phyloP scores from a whole-genome alignment of 2,329 filamentous ascomycete species.

The Geosmithia flava region DNA sequence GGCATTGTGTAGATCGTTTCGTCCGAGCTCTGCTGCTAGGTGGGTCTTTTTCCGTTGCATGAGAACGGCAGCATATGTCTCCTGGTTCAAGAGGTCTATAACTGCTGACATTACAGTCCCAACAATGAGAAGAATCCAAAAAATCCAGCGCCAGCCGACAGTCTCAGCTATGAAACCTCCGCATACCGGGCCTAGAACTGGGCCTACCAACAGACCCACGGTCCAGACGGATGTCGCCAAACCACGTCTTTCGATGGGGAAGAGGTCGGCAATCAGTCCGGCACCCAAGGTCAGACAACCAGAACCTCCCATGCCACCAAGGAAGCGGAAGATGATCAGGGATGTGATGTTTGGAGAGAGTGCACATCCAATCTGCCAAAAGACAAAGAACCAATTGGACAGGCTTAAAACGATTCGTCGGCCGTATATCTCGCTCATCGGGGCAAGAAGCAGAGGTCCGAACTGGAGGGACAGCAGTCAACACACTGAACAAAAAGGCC shows the following conservation, averaged over 20 bases:
- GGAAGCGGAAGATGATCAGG: too few relatives aligned
- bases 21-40: background rate
- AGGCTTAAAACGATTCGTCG: too few relatives aligned
- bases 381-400: too few relatives aligned
- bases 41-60: constrained; percentile 12
- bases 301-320: background rate
- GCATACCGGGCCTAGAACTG: constrained; percentile 13
- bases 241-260: background rate
- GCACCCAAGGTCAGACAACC: background rate
- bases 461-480: too few relatives aligned
- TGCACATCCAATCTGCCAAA: too few relatives aligned
- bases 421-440: too few relatives aligned
- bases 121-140: constrained; percentile 34
- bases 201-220: constrained; percentile 1
- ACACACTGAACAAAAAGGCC: too few relatives aligned
- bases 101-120: constrained; percentile 1
- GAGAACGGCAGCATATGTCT: constrained; percentile 15
- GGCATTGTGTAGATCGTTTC: background rate
- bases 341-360: too few relatives aligned
- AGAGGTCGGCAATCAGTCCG: background rate
- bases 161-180: constrained; percentile 32
- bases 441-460: too few relatives aligned
- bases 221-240: background rate
- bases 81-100: constrained; percentile 10
- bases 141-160: constrained; percentile 36